Percentiles rank a stretch among this genome's conserved stretches.
Conservation (phyloP, 2,329 filamentous ascomycete species). For the Erysiphe pulchra region DNA sequence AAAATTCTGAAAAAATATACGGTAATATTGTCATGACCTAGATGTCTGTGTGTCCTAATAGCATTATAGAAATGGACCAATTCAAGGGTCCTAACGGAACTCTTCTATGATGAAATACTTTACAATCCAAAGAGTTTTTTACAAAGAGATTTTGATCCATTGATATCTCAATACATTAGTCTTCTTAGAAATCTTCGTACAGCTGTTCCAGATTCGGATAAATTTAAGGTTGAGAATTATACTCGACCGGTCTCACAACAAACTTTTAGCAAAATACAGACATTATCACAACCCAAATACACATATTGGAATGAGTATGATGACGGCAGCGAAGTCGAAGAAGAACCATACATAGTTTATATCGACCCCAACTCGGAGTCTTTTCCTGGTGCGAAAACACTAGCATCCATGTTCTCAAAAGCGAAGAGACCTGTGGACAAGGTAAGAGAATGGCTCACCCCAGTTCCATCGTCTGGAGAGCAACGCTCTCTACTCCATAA, state of each 20-base stretch:
- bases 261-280: slow-evolving; percentile 4
- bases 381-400: slow-evolving; percentile 27
- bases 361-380: slow-evolving; percentile 38
- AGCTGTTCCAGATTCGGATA: slow-evolving; percentile 10
- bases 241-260: slow-evolving; percentile 4
- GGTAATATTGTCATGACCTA: slow-evolving; percentile 14
- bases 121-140: slow-evolving; percentile 46
- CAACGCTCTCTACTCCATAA: slow-evolving; percentile 10
- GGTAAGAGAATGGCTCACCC: slow-evolving; percentile 24
- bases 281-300: slow-evolving; percentile 3
- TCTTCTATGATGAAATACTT: slow-evolving; percentile 42
- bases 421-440: slow-evolving; percentile 21
- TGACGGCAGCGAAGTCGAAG: slow-evolving; percentile 38
- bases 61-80: slow-evolving; percentile 50
- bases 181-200: slow-evolving; percentile 22
- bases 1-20: slow-evolving; percentile 73
- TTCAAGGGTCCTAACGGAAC: slow-evolving; percentile 34
- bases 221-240: slow-evolving; percentile 1
- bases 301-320: slow-evolving; percentile 75
- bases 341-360: slow-evolving; percentile 45
- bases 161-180: slow-evolving; percentile 25
- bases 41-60: slow-evolving; percentile 1
- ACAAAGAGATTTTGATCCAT: slow-evolving; percentile 31
- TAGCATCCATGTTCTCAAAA: slow-evolving; percentile 27
- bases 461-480: slow-evolving; percentile 6